Evolutionary conservation across 768 basidiomycete species (phyloP), one percentile per base, ranked within the genome.

Genomic region (Suillus occidentalis): DNA sequence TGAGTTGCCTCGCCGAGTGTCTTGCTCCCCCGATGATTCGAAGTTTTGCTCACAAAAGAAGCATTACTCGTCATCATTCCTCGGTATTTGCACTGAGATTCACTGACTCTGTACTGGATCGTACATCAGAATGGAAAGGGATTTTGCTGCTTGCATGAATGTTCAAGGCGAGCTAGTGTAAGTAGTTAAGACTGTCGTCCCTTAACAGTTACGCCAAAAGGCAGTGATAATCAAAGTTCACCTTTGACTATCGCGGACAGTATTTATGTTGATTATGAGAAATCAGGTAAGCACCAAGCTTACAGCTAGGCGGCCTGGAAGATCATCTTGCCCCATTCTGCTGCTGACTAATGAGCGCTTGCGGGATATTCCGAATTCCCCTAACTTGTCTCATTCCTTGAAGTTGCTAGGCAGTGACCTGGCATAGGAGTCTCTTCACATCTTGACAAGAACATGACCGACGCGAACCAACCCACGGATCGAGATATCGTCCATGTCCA

Each of bases 401-500:
- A 28, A 28, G 28, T 28, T 31, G 4, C 31, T 31, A 31, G 31
- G 4, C 34, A 1, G 34, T 36, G 34, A 36, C 6, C 6, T 36
- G 34, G 34, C 34, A 36, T 36, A 36, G 34, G 34, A 36, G 34
- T 36, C 34, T 36, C 34, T 36, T 36, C 6, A 36, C 34, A 36
- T 36, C 53, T 34, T 34, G 31, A 34, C 18, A 20, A 55, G 20
- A n/a, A n/a, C 20, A 55, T 55, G 53, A 12, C 12, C 31, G 53
- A 31, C 31, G 10, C 31, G 31, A 53, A 53, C 20, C 12, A 20
- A 12, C 28, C 18, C 31, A 1, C 31, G 31, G 20, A 10, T 55
- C 53, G 2, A 20, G 28, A 69, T 8, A 57, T 67, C 18, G 10
- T 55, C 13, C 31, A 64, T 36, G 16, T 67, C 1, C 66, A 70